phyloP scores from a whole-genome alignment of 1,284 basidiomycete species.

The Austropuccinia psidii region DNA sequence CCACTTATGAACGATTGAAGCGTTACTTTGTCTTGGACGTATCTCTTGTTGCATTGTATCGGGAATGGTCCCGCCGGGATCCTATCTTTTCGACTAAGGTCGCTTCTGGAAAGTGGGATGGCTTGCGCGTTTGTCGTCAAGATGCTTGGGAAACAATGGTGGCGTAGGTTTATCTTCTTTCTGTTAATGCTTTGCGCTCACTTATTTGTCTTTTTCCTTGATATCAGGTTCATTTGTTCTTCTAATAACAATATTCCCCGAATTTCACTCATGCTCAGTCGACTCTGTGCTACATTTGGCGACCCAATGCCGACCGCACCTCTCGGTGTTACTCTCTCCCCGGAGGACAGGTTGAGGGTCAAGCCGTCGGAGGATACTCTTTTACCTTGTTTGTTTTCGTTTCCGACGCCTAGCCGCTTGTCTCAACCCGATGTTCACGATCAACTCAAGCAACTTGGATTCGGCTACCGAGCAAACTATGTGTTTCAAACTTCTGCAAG shows the following conservation, averaged over 20 bases:
- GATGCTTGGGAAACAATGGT: constrained; percentile 93
- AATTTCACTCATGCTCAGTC: constrained; percentile 78
- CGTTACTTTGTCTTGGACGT: constrained; percentile 85
- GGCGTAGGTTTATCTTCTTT: constrained; percentile 58
- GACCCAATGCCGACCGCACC: constrained; percentile 37
- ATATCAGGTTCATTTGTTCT: constrained; percentile 83
- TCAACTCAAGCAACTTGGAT: constrained; percentile 72
- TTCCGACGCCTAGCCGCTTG: constrained; percentile 68
- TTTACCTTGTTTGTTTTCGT: constrained; percentile 86
- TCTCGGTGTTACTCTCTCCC: constrained; percentile 40
- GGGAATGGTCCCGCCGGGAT: constrained; percentile 66
- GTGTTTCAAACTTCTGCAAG: constrained; percentile 66
- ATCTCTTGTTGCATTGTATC: constrained; percentile 66
- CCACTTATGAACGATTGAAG: constrained; percentile 66
- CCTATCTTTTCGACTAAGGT: constrained; percentile 58
- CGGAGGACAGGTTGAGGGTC: constrained; percentile 48
- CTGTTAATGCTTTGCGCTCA: not conserved
- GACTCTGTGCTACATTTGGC: constrained; percentile 42
- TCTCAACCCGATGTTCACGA: constrained; percentile 57
- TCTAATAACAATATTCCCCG: constrained; percentile 93
- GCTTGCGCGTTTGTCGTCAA: constrained; percentile 68
- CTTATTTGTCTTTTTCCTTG: not conserved
- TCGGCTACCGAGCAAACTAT: constrained; percentile 90
- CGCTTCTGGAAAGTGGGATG: constrained; percentile 51
- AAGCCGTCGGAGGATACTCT: constrained; percentile 43